Evolutionary conservation across 805 yeast species (phyloP), one percentile per base, ranked within the genome.

Genomic region (Starmerella apicola): DNA sequence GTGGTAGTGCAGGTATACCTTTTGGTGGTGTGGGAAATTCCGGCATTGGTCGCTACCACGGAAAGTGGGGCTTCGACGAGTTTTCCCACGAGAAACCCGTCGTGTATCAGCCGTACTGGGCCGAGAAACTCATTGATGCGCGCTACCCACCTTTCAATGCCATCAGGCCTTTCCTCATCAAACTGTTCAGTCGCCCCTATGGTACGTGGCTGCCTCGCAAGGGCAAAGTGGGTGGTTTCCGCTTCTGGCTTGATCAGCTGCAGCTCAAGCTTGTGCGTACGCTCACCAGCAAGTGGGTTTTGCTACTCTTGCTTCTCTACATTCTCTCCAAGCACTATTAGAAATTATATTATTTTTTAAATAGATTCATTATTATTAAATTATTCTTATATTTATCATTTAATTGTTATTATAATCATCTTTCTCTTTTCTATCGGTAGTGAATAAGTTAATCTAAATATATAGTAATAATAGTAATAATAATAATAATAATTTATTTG

Each of bases 21-120:
- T 88, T 86, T 60, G 97, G 97, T 25, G 97, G 97, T 19, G 63
- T 86, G 41, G 95, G 96, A 12, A 56, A 56, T 13, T 82, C 95
- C 0, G 97, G 97, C 1, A 63, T 65, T 42, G 96, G 96, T 9
- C 62, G 69, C 25, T 85, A 84, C 60, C 95, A 85, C 55, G 95
- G 95, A 3, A 61, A 60, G 45, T 67, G 62, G 55, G 78, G 85
- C 7, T 68, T 76, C 46, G 72, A 75, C 33, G 66, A 80, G n/a
- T 86, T 86, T 54, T 71, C 84, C 2, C 94, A 82, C 57, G 72
- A 72, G 54, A 70, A 94, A 51, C 71, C 85, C 0, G 64, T 76
- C 2, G 55, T 81, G 48, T 70, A 66, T 35, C 82, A 79, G 56
- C 76, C 79, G 13, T 67, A 66, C 43, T 75, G 77, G 77, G 65